These are phyloP conservation scores for Prunus campanulata DNA, from an alignment of 306 rosid genomes.

Conservation along the genomic window DNA sequence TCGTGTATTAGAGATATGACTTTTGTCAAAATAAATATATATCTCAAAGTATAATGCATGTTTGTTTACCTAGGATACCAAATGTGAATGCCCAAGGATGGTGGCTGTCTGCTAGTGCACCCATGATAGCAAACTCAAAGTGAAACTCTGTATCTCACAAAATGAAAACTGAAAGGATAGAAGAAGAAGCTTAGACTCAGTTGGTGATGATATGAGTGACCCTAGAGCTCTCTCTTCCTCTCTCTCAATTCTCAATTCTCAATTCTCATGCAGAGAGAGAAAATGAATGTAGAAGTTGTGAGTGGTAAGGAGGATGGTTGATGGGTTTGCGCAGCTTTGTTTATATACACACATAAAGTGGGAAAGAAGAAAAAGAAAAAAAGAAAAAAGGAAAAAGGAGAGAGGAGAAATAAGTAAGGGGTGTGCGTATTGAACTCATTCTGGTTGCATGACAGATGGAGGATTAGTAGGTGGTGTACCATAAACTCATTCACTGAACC, in stretches of 20 bases:
- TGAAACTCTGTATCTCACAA: not conserved
- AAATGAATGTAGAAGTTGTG: slow-evolving; percentile 10
- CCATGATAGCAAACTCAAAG: slow-evolving; percentile 21
- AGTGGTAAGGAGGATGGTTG: slow-evolving; percentile 16
- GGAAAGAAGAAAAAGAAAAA: too few species aligned
- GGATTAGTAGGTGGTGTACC: slow-evolving; percentile 57
- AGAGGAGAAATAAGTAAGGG: not conserved
- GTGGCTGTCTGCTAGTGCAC: slow-evolving; percentile 26
- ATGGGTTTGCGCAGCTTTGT: slow-evolving; percentile 6
- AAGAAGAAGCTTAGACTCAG: slow-evolving; percentile 19
- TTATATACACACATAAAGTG: slow-evolving; percentile 23
- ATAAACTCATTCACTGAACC: slow-evolving; percentile 45
- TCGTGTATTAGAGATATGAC: too few species aligned
- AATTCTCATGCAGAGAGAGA: slow-evolving; percentile 24
- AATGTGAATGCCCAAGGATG: slow-evolving; percentile 57
- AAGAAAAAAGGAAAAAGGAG: too few species aligned
- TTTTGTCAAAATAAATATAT: not conserved
- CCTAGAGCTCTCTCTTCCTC: slow-evolving; percentile 17
- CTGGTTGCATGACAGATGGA: slow-evolving; percentile 45
- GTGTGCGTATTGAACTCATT: slow-evolving; percentile 36
- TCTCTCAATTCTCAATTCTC: not conserved
- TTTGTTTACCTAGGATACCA: slow-evolving; percentile 65
- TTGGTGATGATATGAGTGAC: slow-evolving; percentile 17
- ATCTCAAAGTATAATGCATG: not conserved
- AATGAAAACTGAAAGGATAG: not conserved